These are phyloP conservation scores for Populus hybrid DNA, from an alignment of 441 rosid genomes.

Conservation along the genomic window DNA sequence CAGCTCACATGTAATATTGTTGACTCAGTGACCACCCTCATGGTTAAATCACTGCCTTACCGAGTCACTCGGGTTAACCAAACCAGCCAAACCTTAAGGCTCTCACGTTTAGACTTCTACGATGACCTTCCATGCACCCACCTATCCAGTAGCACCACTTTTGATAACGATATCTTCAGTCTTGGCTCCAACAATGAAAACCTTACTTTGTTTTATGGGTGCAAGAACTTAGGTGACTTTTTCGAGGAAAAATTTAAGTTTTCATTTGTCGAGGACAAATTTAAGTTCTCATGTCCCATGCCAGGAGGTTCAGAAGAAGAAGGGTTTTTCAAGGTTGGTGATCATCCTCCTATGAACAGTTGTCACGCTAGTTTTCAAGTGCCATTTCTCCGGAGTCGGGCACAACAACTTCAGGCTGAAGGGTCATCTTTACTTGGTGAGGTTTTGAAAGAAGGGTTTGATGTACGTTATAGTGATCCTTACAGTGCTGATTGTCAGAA, in stretches of 20 bases:
- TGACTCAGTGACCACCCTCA: conserved; percentile 14
- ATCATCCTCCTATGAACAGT: not conserved
- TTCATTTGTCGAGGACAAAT: not conserved
- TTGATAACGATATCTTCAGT: conserved; percentile 22
- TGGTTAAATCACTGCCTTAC: conserved; percentile 21
- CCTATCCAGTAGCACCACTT: conserved; percentile 23
- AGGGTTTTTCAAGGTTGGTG: conserved; percentile 19
- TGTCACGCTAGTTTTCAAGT: conserved; percentile 19
- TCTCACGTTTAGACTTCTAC: conserved; percentile 32
- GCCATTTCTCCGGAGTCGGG: conserved; percentile 13
- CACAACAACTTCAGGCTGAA: conserved; percentile 1
- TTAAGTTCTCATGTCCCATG: conserved; percentile 14
- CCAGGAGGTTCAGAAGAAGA: not conserved
- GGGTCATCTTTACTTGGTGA: conserved; percentile 24
- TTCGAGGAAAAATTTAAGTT: not conserved
- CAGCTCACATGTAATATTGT: conserved; percentile 20
- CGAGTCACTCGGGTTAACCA: conserved; percentile 30
- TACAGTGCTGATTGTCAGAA: too few species aligned
- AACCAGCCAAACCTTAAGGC: conserved; percentile 12
- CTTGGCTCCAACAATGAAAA: not conserved
- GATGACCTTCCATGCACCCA: conserved; percentile 22
- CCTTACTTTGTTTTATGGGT: conserved; percentile 28
- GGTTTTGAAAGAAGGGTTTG: conserved; percentile 36
- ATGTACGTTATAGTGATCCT: too few species aligned
- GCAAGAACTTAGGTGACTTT: not conserved